Conservation (phyloP, 768 basidiomycete species). For the Megacollybia marginata region DNA sequence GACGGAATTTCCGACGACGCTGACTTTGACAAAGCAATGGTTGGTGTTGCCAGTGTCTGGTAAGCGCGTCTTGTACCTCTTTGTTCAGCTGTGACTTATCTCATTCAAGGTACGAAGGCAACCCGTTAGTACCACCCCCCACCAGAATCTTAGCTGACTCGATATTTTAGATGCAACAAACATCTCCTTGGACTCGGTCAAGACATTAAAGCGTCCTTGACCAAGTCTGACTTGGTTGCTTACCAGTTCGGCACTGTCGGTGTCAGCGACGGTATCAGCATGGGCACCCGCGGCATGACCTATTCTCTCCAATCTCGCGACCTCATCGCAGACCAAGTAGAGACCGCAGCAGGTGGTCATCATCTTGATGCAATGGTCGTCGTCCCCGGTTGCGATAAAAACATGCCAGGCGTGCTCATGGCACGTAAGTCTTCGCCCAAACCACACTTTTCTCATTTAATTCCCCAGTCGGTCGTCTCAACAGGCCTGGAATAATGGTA, state of each 20-base stretch:
- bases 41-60: conserved; percentile 97
- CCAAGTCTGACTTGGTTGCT: conserved; percentile 66
- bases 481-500: conserved; percentile 95
- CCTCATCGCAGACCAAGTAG: conserved; percentile 95
- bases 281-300: conserved; percentile 91
- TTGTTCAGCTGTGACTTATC: conserved; percentile 11
- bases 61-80: conserved; percentile 31
- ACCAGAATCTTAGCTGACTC: background rate
- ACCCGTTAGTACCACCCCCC: conserved; percentile 63
- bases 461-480: conserved; percentile 76
- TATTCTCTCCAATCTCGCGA: conserved; percentile 97
- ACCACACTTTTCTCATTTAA: conserved; percentile 4
- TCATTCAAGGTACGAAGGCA: conserved; percentile 86
- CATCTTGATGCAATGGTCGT: conserved; percentile 98
- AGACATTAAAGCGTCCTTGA: conserved; percentile 76
- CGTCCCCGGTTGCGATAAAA: conserved; percentile 97
- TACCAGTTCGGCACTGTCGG: conserved; percentile 98
- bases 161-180: conserved; percentile 72
- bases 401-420: conserved; percentile 99
- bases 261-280: conserved; percentile 98
- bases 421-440: conserved; percentile 55
- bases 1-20: conserved; percentile 75
- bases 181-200: conserved; percentile 89
- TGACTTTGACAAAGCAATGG: conserved; percentile 95
- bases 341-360: conserved; percentile 93